Conservation (phyloP, 139 green algal genomes). For the Chlamydomonas sp. region DNA sequence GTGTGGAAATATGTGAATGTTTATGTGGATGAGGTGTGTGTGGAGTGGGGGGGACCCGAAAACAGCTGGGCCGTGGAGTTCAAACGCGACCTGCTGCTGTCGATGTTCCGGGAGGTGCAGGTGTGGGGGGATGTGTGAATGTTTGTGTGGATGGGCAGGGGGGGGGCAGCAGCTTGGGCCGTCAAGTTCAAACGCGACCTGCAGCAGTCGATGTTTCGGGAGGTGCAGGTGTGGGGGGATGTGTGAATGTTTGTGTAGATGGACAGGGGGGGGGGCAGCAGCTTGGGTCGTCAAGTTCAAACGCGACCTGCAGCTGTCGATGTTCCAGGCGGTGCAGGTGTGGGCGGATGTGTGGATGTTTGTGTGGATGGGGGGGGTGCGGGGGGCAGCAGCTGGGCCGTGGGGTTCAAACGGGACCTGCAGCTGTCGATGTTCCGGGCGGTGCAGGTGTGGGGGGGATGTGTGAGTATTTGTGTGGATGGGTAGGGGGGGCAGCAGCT, state of each 20-base stretch:
- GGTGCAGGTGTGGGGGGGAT: constrained; percentile 35
- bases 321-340: constrained; percentile 29
- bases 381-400: constrained; percentile 39
- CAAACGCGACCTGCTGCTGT: constrained; percentile 28
- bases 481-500: too few species aligned
- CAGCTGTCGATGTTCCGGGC: constrained; percentile 20
- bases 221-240: constrained; percentile 34
- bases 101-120: constrained; percentile 25
- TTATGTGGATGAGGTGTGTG: too few species aligned
- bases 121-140: too few species aligned
- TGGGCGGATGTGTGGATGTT: too few species aligned
- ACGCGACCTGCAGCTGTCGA: constrained; percentile 24
- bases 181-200: constrained; percentile 44
- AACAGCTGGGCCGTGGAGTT: constrained; percentile 55
- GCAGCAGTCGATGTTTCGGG: constrained; percentile 19
- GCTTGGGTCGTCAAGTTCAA: constrained; percentile 55
- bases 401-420: constrained; percentile 41
- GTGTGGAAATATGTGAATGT: too few species aligned
- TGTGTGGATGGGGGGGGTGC: too few species aligned
- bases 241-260: too few species aligned
- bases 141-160: too few species aligned
- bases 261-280: too few species aligned
- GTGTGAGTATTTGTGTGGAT: too few species aligned
- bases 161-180: too few species aligned
- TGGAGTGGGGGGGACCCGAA: too few species aligned